A percentile compares a stretch with the other conserved stretches of the same genome.
Evolutionary conservation across 495 filamentous ascomycete genomes (phyloP).

Genomic region (Trichodelitschia bisporula): DNA sequence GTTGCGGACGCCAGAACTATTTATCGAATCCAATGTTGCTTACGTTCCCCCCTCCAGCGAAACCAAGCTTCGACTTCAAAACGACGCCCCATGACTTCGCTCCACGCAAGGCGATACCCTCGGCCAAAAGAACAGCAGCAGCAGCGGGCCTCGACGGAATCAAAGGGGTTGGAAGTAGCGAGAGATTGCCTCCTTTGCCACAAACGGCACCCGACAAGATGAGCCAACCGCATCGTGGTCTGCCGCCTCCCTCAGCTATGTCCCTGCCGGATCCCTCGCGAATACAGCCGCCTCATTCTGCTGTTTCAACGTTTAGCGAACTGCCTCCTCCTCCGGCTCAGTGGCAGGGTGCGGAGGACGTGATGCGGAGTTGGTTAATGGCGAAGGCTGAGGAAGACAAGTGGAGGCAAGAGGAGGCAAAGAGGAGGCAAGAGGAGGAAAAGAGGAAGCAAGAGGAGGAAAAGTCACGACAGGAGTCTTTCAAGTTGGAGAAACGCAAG

Average conservation of each 20-base stretch:
- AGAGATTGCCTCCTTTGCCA: conserved; percentile 20
- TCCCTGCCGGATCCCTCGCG: conserved; percentile 22
- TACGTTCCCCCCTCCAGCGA: conserved; percentile 38
- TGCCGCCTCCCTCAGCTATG: conserved; percentile 54
- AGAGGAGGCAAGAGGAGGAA: conserved; percentile 69
- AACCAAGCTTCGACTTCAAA: conserved; percentile 34
- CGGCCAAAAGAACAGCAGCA: too few relatives aligned
- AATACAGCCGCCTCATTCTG: conserved; percentile 5
- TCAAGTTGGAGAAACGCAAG: conserved; percentile 56
- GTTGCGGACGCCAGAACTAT: too few relatives aligned
- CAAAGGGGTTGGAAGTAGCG: too few relatives aligned
- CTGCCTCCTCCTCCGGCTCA: conserved; percentile 45
- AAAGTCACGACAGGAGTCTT: conserved; percentile 54
- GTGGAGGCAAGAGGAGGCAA: too few relatives aligned
- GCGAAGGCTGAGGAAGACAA: conserved; percentile 75
- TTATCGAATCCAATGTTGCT: conserved; percentile 27
- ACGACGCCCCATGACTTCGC: conserved; percentile 43
- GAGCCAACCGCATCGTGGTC: conserved; percentile 48
- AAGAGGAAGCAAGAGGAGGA: conserved; percentile 77
- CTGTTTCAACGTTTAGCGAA: conserved; percentile 11
- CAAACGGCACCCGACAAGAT: conserved; percentile 21
- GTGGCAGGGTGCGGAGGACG: conserved; percentile 55
- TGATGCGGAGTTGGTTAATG: conserved; percentile 57
- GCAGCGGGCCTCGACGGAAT: too few relatives aligned
- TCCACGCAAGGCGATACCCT: too few relatives aligned